These are phyloP conservation scores for Coemansia sp. DNA, from an alignment of 192 early-diverging fungal species.

Conservation along the genomic window DNA sequence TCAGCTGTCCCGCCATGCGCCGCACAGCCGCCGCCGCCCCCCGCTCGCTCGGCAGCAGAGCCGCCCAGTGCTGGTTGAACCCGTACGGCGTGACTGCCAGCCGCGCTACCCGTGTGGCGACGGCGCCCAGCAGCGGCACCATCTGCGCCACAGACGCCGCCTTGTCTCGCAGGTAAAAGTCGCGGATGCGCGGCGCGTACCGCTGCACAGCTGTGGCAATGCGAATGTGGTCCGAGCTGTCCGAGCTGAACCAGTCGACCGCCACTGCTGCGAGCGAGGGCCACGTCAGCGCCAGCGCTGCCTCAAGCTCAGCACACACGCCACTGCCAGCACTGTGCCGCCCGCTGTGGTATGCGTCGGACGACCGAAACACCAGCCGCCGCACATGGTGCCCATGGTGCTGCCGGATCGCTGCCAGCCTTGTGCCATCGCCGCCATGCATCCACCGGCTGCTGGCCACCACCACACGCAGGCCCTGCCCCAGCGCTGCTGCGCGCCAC, in stretches of 20 bases:
- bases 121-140: conserved; percentile 18
- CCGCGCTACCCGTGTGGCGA: conserved; percentile 16
- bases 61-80: conserved; percentile 49
- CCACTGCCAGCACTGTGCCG: conserved; percentile 16
- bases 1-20: conserved; percentile 30
- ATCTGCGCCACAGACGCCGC: conserved; percentile 16
- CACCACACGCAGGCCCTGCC: conserved; percentile 31
- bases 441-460: conserved; percentile 54
- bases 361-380: conserved; percentile 46
- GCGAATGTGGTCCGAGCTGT: conserved; percentile 21
- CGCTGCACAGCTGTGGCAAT: conserved; percentile 33
- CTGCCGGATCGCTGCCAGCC: conserved; percentile 23
- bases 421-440: conserved; percentile 20
- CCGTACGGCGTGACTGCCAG: conserved; percentile 48
- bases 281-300: conserved; percentile 40
- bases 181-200: conserved; percentile 26
- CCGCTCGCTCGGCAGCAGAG: conserved; percentile 33
- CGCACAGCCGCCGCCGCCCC: conserved; percentile 25
- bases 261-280: conserved; percentile 36
- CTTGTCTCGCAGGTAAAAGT: conserved; percentile 49
- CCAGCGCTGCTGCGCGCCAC: conserved; percentile 45
- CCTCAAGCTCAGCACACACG: conserved; percentile 31
- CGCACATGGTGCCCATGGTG: conserved; percentile 23
- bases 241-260: conserved; percentile 48
- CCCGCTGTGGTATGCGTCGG: conserved; percentile 30